Evolutionary conservation across 2,329 filamentous ascomycete species (phyloP), one percentile per base, ranked within the genome.

Genomic region (Aureobasidium sp.): DNA sequence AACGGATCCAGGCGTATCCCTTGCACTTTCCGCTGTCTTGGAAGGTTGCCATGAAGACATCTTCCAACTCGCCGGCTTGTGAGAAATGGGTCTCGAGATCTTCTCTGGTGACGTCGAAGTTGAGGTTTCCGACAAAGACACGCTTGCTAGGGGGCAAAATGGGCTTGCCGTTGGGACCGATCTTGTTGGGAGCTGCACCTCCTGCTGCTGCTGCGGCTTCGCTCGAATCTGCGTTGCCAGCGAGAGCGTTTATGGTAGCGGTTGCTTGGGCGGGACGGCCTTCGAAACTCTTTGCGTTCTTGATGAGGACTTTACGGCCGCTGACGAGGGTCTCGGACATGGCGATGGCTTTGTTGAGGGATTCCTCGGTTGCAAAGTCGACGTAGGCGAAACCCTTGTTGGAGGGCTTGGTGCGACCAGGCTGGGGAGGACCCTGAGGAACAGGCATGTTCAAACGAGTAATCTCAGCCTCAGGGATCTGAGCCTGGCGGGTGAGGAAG

Each of bases 361-460:
- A 83, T 44, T 87, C 82, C 25, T 79, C 70, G 29, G 82, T 87
- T 49, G 85, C 79, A 71, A 99, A 96, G 73, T 99, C 95, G 66
- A 99, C 86, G 71, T 99, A 99, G 60, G 94, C 94, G 72, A 97
- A 99, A 16, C 94, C 95, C 75, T 89, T 93, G 78, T 97, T 99
- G 68, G 86, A 79, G 27, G 81, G 75, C 68, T 81, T 83, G 5
- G 61, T 51, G 21, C 51, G 48, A 27, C 50, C 54, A 14, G 71
- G 67, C 2, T 69, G 66, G 36, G 72, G 71, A 7, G 69, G 71
- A 62, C 78, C 80, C 8, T 77, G 69, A 3, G 81, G 79, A 27
- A 77, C 82, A 1, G 92, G 92, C 70, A 97, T 78, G 74, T 97
- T 87, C 57, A 97, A 79, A 63, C 94, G 84, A 1, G 91, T 96